Conservation (phyloP, 1,284 basidiomycete genomes). For the Boletus austroedulis region DNA sequence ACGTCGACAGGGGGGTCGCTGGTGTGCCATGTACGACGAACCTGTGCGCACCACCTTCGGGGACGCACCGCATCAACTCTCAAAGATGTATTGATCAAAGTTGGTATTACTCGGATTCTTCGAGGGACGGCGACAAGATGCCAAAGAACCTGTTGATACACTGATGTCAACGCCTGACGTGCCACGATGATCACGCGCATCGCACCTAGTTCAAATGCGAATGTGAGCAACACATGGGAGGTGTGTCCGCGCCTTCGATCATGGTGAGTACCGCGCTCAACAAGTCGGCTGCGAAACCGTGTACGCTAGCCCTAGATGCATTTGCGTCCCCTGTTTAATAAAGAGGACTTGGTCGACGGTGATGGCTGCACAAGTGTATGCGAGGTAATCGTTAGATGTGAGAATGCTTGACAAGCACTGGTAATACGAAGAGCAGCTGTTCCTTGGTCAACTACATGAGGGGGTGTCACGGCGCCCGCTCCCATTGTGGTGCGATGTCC, state of each 20-base stretch:
- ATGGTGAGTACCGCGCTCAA: conserved; percentile 78
- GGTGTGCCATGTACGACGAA: conserved; percentile 78
- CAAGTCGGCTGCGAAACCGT: conserved; percentile 75
- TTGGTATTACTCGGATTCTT: conserved; percentile 97
- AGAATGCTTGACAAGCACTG: conserved; percentile 87
- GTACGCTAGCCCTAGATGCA: conserved; percentile 83
- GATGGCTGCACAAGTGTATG: conserved; percentile 87
- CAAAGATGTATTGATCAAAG: conserved; percentile 97
- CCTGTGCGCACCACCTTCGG: conserved; percentile 38
- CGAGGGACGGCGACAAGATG: conserved; percentile 79
- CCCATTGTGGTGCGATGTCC: conserved; percentile 38
- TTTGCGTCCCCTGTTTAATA: conserved; percentile 74
- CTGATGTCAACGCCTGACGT: conserved; percentile 70
- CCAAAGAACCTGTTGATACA: conserved; percentile 64
- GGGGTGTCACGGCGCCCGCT: conserved; percentile 39
- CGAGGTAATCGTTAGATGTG: conserved; percentile 76
- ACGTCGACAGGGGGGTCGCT: conserved; percentile 62
- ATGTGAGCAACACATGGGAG: conserved; percentile 35
- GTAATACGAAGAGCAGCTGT: conserved; percentile 89
- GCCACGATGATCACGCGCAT: conserved; percentile 95
- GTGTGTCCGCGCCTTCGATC: conserved; percentile 79
- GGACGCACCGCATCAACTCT: conserved; percentile 81
- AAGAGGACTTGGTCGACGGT: conserved; percentile 87
- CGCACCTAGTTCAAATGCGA: conserved; percentile 51
- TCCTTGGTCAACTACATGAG: conserved; percentile 80